phyloP scores from a whole-genome alignment of 2,329 filamentous ascomycete species.

The Stachybotrys chartarum region DNA sequence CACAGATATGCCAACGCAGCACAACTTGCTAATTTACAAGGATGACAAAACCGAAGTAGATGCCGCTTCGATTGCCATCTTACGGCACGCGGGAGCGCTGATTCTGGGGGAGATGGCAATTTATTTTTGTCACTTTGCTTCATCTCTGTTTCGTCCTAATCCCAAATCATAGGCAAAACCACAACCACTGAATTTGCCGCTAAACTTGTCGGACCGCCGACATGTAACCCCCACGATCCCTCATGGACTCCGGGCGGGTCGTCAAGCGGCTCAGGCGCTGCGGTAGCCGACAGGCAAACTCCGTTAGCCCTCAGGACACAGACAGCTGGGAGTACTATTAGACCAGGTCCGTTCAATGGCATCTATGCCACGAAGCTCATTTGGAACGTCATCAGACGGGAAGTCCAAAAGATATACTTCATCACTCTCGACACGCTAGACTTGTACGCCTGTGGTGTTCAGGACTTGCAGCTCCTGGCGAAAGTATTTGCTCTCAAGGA shows the following conservation, averaged over 20 bases:
- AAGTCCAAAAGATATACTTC: slow-evolving; percentile 5
- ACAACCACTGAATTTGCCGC: slow-evolving; percentile 55
- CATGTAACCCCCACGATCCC: slow-evolving; percentile 54
- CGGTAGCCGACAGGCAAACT: slow-evolving; percentile 54
- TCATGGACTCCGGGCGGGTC: slow-evolving; percentile 57
- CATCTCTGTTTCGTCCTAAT: neutral
- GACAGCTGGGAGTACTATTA: slow-evolving; percentile 53
- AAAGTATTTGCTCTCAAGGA: slow-evolving; percentile 45
- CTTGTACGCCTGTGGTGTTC: slow-evolving; percentile 45
- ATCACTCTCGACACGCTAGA: slow-evolving; percentile 50
- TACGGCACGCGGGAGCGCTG: slow-evolving; percentile 46
- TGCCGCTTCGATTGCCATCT: slow-evolving; percentile 38
- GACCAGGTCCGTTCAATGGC: slow-evolving; percentile 55
- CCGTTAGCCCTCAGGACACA: slow-evolving; percentile 54
- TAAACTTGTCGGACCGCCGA: slow-evolving; percentile 39
- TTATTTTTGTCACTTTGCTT: neutral
- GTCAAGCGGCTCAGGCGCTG: slow-evolving; percentile 55
- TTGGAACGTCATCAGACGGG: slow-evolving; percentile 6
- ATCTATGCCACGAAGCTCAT: slow-evolving; percentile 22
- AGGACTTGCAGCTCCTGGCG: slow-evolving; percentile 48
- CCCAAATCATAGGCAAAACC: slow-evolving; percentile 10
- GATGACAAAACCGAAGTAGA: slow-evolving; percentile 38
- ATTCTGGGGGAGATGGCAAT: slow-evolving; percentile 32
- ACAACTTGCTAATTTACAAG: slow-evolving; percentile 48
- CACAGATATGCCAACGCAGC: slow-evolving; percentile 50